Evolutionary conservation across 139 green algal genomes (phyloP), one percentile per base, ranked within the genome.

Genomic region (Astrephomene gubernaculifera): DNA sequence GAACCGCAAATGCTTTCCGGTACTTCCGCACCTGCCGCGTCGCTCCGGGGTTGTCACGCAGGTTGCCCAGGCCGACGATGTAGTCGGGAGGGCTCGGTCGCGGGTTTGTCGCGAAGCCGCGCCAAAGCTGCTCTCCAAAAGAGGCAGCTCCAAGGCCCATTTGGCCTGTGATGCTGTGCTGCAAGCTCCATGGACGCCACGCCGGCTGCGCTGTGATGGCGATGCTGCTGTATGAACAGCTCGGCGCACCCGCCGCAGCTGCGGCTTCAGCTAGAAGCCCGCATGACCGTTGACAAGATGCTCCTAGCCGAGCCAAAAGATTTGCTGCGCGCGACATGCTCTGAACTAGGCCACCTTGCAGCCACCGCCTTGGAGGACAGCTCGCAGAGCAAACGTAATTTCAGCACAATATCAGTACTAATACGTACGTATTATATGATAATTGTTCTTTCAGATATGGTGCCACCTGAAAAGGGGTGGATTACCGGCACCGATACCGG

Each of bases 21-120:
- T n/a, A n/a, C n/a, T n/a, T 41, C 27, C 81, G 29, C 33, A 86
- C 94, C 79, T 87, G 61, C 19, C 94, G 89, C 0, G 54, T 93
- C 0, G 94, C 90, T 0, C 92, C 92, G 17, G 94, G 92, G 41
- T 97, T 97, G 75, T 96, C 92, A 31, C 81, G 38, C 12, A 97
- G n/a, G 53, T 85, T 95, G 76, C 93, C 91, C 0, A 96, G 81
- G 8, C 82, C 67, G 4, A 96, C 80, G 29, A 88, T 90, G 71
- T 91, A 86, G 29, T 71, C 61, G 27, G 73, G 79, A 35, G 39
- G 52, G 31, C 49, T 63, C 12, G 45, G 71, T n/a, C 71, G 71
- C 10, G 57, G 19, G 57, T 22, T n/a, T 29, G 43, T 53, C 33
- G 29, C 38, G 9, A 12, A 21, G 68, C 38, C 68, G 41, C 14